Conservation (phyloP, 495 filamentous ascomycete genomes). For the Aspergillus carlsbadensis region DNA sequence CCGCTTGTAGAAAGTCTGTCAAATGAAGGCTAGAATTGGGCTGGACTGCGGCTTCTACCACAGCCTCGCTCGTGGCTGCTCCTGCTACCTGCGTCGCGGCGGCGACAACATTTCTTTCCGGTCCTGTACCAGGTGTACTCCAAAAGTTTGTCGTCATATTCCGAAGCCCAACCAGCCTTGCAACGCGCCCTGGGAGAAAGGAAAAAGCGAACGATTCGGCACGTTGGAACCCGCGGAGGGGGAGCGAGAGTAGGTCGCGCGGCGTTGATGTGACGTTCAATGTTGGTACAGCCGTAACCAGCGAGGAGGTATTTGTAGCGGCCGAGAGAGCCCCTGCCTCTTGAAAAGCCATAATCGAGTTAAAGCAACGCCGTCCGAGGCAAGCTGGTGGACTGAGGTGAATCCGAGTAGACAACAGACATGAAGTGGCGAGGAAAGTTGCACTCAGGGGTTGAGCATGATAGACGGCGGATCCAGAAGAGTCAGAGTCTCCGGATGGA, state of each 20-base stretch:
- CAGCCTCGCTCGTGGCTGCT: conserved; percentile 28
- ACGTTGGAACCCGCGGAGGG: conserved; percentile 39
- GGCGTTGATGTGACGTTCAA: conserved; percentile 33
- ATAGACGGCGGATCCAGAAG: not conserved
- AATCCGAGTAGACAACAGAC: not conserved
- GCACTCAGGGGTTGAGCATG: not conserved
- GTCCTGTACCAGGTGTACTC: conserved; percentile 23
- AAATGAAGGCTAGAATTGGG: conserved; percentile 31
- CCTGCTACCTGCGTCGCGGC: conserved; percentile 33
- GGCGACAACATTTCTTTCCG: conserved; percentile 26
- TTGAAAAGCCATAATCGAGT: conserved; percentile 18
- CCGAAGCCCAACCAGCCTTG: conserved; percentile 29
- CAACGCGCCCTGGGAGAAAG: conserved; percentile 38
- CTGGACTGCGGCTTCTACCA: conserved; percentile 28
- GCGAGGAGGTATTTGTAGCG: conserved; percentile 11
- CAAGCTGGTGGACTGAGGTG: conserved; percentile 1
- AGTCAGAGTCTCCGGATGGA: not conserved
- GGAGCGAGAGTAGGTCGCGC: conserved; percentile 33
- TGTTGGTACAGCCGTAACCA: conserved; percentile 10
- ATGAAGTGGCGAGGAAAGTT: not conserved
- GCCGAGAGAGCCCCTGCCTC: not conserved
- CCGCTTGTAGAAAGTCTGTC: conserved; percentile 37
- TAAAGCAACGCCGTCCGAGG: not conserved
- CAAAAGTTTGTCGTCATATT: conserved; percentile 27
- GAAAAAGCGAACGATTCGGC: conserved; percentile 39